Evolutionary conservation across 305 asterid genomes (phyloP), one percentile per base, ranked within the genome.

Genomic region (Rubia peregrina): DNA sequence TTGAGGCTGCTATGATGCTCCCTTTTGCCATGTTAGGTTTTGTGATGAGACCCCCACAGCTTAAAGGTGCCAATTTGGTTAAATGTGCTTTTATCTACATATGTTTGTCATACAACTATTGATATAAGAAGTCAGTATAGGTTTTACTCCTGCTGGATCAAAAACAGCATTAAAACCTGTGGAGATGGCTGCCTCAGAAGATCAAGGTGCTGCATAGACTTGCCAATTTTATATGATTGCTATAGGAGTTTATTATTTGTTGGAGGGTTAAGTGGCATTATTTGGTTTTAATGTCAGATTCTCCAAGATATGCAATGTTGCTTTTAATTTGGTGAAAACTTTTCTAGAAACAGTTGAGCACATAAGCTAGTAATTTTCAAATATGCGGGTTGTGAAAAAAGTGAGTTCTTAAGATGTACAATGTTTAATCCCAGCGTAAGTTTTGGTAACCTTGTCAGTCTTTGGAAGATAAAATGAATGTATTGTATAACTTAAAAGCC

Each of bases 21-120:
- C 99, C 99, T 67, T 94, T 91, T 83, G 97, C 95, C 53, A 70
- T 91, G 66, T 83, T 91, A 73, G 97, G 99, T 73, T 94, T 94
- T 81, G 80, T 90, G 73, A 86, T 90, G 89, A 91, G 90, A 83
- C 99, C 99, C 2, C 83, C 92, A 82, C 88, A 89, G 76, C 73
- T 94, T 80, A 94, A 94, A 94, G 99, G 99, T 94, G 75, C 66
- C 71, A 76, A 26, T 63, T 73, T 46, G 46, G 48, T 56, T 51
- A 48, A 30, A 71, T 21, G 44, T 74, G 22, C 53, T 67, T 68
- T 75, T 76, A 16, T 77, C 38, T 65, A 40, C 48, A 71, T 55
- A 70, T 73, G 57, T 69, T 74, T 65, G 51, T 69, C 41, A 22
- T 6, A 62, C 57, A 48, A 64, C 42, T 74, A 51, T 76, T 80